phyloP scores from a whole-genome alignment of 192 early-diverging fungal genomes.

The Rhizoclosmatium globosum region DNA sequence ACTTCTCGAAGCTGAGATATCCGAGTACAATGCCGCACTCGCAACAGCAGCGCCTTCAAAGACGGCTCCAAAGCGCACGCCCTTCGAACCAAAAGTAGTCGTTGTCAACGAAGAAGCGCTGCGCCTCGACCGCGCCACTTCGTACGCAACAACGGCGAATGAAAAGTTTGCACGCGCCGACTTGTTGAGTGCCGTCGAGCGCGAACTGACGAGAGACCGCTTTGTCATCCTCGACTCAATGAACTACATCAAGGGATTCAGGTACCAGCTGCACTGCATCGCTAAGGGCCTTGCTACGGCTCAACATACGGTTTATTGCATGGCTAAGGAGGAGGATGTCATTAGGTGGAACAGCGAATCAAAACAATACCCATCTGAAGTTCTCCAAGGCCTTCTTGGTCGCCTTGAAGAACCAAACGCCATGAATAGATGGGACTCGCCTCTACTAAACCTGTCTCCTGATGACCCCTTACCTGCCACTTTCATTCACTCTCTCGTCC shows the following conservation, averaged over 20 bases:
- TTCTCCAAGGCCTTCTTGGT: slow-evolving; percentile 81
- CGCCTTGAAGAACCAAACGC: slow-evolving; percentile 96
- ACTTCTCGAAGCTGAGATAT: slow-evolving; percentile 55
- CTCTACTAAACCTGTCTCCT: slow-evolving; percentile 89
- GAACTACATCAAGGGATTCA: slow-evolving; percentile 99
- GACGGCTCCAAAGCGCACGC: neutral
- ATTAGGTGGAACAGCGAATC: slow-evolving; percentile 39
- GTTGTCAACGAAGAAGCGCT: slow-evolving; percentile 84
- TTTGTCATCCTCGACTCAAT: slow-evolving; percentile 93
- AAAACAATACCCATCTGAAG: slow-evolving; percentile 42
- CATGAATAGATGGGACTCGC: slow-evolving; percentile 93
- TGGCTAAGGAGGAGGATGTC: slow-evolving; percentile 36
- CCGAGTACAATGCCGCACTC: slow-evolving; percentile 17
- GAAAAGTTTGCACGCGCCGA: slow-evolving; percentile 91
- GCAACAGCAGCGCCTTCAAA: neutral
- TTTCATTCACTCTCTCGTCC: slow-evolving; percentile 30
- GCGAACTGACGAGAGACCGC: slow-evolving; percentile 80
- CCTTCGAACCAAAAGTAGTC: slow-evolving; percentile 49
- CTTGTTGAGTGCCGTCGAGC: slow-evolving; percentile 89
- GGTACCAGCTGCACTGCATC: slow-evolving; percentile 96
- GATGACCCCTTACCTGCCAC: slow-evolving; percentile 64
- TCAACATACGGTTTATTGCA: slow-evolving; percentile 37
- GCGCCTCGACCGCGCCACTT: slow-evolving; percentile 61
- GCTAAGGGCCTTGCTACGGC: slow-evolving; percentile 56
- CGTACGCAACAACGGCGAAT: slow-evolving; percentile 68